Evolutionary conservation across 768 basidiomycete species (phyloP).

Genomic region (Kwoniella shandongensis): DNA sequence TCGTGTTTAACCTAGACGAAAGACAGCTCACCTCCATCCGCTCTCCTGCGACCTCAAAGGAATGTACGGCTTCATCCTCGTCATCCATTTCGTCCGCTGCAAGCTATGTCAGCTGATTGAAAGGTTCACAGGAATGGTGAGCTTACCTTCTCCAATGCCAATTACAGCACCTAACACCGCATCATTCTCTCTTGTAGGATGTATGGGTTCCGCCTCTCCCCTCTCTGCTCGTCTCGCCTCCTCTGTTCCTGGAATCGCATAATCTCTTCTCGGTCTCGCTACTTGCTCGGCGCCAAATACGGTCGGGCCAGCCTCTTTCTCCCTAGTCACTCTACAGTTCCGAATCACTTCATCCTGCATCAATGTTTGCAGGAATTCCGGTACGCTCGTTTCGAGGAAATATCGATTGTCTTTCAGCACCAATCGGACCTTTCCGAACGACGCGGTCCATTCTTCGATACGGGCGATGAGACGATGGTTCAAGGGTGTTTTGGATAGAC

Average conservation of each 20-base stretch:
- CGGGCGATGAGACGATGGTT: slow-evolving; percentile 80
- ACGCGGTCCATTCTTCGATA: slow-evolving; percentile 89
- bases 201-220: slow-evolving; percentile 56
- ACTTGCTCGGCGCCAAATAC: slow-evolving; percentile 69
- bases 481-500: slow-evolving; percentile 75
- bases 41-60: slow-evolving; percentile 90
- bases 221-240: slow-evolving; percentile 56
- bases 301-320: slow-evolving; percentile 50
- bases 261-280: slow-evolving; percentile 81
- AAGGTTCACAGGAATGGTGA: not conserved
- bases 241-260: slow-evolving; percentile 82
- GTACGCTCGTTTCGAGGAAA: slow-evolving; percentile 92
- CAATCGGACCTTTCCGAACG: slow-evolving; percentile 97
- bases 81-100: slow-evolving; percentile 90
- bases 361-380: slow-evolving; percentile 83
- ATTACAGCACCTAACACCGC: slow-evolving; percentile 95
- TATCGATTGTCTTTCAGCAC: slow-evolving; percentile 98
- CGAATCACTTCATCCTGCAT: slow-evolving; percentile 74
- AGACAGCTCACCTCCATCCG: slow-evolving; percentile 75
- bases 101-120: not conserved
- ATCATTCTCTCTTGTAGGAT: slow-evolving; percentile 46
- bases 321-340: slow-evolving; percentile 56
- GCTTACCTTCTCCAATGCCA: slow-evolving; percentile 80
- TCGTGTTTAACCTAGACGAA: not conserved
- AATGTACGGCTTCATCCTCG: slow-evolving; percentile 94